These are phyloP conservation scores for Piloderma croceum DNA, from an alignment of 768 basidiomycete genomes.

Conservation along the genomic window DNA sequence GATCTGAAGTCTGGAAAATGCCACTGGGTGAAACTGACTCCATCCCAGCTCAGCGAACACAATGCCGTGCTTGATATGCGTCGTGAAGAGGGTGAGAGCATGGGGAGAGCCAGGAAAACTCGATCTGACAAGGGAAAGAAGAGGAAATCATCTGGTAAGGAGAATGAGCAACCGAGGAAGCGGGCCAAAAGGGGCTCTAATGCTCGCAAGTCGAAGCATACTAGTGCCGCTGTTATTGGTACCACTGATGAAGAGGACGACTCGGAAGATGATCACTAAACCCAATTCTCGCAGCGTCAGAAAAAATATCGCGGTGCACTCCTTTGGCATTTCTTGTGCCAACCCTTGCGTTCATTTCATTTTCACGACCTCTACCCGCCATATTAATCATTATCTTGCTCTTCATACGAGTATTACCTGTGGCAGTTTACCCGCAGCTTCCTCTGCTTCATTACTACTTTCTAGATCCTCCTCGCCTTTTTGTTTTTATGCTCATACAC, in stretches of 20 bases:
- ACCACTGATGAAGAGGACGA: not conserved
- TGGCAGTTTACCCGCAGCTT: too few species aligned
- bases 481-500: too few species aligned
- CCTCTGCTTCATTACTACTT: too few species aligned
- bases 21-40: slow-evolving; percentile 1
- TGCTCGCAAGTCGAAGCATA: not conserved
- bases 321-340: too few species aligned
- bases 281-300: not conserved
- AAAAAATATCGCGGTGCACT: not conserved
- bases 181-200: not conserved
- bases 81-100: not conserved
- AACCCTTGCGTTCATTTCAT: too few species aligned
- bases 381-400: too few species aligned
- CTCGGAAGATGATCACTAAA: not conserved
- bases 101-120: not conserved
- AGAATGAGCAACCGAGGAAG: not conserved
- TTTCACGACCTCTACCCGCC: too few species aligned
- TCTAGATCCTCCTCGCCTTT: too few species aligned
- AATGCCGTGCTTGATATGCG: not conserved
- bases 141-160: not conserved
- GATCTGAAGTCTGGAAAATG: slow-evolving; percentile 1
- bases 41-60: not conserved
- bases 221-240: too few species aligned
- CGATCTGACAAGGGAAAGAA: not conserved
- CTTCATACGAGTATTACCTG: too few species aligned